These are phyloP conservation scores for Phytophthora pisi DNA, from an alignment of 352 stramenopile genomes.

Conservation along the genomic window DNA sequence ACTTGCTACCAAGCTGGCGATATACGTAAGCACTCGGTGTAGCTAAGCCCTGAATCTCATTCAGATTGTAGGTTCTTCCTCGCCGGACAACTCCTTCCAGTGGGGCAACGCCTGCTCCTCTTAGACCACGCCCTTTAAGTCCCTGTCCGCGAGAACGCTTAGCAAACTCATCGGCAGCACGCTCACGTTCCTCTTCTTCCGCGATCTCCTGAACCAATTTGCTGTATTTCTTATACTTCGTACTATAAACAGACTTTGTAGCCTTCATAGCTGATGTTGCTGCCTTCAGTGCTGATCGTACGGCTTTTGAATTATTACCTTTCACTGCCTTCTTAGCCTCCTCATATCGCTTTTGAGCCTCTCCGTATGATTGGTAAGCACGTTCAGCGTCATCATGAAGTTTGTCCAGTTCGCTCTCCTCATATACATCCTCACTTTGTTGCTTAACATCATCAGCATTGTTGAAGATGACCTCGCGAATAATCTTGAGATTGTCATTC, in stretches of 20 bases:
- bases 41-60: conserved; percentile 24
- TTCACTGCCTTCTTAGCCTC: neutral
- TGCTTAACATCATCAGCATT: neutral
- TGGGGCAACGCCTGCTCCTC: neutral
- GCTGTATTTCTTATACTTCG: too few relatives aligned
- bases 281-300: conserved; percentile 5
- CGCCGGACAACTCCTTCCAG: conserved; percentile 2
- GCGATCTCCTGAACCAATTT: too few relatives aligned
- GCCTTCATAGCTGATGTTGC: conserved; percentile 10
- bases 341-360: neutral
- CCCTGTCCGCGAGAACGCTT: too few relatives aligned
- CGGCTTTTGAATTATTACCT: neutral
- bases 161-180: too few relatives aligned
- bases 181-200: too few relatives aligned
- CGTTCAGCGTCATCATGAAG: conserved; percentile 9
- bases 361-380: conserved; percentile 3
- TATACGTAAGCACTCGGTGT: conserved; percentile 8
- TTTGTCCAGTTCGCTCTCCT: neutral
- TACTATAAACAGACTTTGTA: conserved; percentile 7
- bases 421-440: conserved; percentile 1
- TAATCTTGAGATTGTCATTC: conserved; percentile 7
- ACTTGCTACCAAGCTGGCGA: conserved; percentile 11
- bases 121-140: neutral
- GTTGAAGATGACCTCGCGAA: neutral
- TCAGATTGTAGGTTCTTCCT: conserved; percentile 21